Evolutionary conservation across 2,329 filamentous ascomycete species (phyloP).

Genomic region (Aspergillus candidus): DNA sequence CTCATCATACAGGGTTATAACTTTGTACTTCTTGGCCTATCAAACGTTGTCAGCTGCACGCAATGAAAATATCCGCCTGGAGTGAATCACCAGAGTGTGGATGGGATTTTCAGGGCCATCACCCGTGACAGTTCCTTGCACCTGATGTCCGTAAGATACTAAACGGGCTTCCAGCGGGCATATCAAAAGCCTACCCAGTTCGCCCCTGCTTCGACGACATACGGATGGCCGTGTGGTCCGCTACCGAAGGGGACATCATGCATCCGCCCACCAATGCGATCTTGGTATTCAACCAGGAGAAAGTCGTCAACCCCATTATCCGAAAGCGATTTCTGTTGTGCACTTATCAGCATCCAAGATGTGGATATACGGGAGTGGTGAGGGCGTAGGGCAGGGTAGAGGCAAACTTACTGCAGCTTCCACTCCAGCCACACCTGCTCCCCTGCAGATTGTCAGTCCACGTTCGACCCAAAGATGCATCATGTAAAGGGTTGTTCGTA

Average conservation of each 20-base stretch:
- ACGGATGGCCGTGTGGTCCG: constrained; percentile 46
- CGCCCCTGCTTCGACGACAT: constrained; percentile 58
- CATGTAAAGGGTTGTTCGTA: too few species aligned
- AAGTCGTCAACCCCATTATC: constrained; percentile 44
- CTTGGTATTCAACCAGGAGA: constrained; percentile 58
- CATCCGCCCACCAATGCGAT: constrained; percentile 57
- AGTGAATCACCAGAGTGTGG: constrained; percentile 41
- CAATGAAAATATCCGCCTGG: not conserved
- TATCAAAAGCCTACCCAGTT: constrained; percentile 50
- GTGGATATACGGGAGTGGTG: too few species aligned
- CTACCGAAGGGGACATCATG: constrained; percentile 53
- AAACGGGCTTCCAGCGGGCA: too few species aligned
- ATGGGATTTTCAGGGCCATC: constrained; percentile 47
- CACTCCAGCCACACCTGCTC: constrained; percentile 58
- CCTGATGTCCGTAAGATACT: constrained; percentile 16
- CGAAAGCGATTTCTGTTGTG: constrained; percentile 41
- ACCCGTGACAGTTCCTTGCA: constrained; percentile 37
- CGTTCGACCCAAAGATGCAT: too few species aligned
- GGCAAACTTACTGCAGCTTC: constrained; percentile 48
- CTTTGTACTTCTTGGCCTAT: constrained; percentile 50
- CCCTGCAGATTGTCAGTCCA: constrained; percentile 22
- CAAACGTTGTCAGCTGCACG: not conserved
- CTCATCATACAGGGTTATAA: constrained; percentile 53
- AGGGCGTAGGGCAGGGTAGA: too few species aligned
- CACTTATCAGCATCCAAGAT: not conserved